phyloP scores from a whole-genome alignment of 2,329 filamentous ascomycete species.

The Pestalotiopsis sp. region DNA sequence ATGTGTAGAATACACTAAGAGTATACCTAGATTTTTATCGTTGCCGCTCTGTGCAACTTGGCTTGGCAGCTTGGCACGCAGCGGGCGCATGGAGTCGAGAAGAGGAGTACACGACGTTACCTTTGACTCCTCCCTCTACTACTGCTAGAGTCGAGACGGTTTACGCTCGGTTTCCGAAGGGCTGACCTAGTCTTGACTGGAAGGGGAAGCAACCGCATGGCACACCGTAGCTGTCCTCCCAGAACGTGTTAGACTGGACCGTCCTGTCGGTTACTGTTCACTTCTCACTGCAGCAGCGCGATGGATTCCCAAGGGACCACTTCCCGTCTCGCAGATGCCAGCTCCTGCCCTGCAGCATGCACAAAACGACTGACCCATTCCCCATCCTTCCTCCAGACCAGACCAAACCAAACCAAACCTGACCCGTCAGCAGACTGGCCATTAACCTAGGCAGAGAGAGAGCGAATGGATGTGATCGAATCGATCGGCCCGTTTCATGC shows the following conservation, averaged over 20 bases:
- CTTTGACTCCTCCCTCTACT: background rate
- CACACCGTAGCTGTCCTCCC: background rate
- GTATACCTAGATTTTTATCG: no score
- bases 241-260: background rate
- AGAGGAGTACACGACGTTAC: background rate
- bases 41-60: no score
- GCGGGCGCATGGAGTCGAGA: background rate
- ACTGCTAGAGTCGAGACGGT: background rate
- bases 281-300: background rate
- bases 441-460: background rate
- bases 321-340: background rate
- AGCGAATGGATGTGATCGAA: background rate
- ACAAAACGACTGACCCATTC: background rate
- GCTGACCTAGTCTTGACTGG: conserved; percentile 1
- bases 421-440: background rate
- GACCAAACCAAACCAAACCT: background rate
- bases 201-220: background rate
- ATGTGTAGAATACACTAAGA: no score
- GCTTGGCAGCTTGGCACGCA: background rate
- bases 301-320: background rate
- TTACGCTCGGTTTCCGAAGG: background rate
- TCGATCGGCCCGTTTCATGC: background rate
- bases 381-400: background rate
- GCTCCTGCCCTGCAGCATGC: background rate
- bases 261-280: background rate